phyloP scores from a whole-genome alignment of 75 land plant species.

The Cupressus sempervirens region DNA sequence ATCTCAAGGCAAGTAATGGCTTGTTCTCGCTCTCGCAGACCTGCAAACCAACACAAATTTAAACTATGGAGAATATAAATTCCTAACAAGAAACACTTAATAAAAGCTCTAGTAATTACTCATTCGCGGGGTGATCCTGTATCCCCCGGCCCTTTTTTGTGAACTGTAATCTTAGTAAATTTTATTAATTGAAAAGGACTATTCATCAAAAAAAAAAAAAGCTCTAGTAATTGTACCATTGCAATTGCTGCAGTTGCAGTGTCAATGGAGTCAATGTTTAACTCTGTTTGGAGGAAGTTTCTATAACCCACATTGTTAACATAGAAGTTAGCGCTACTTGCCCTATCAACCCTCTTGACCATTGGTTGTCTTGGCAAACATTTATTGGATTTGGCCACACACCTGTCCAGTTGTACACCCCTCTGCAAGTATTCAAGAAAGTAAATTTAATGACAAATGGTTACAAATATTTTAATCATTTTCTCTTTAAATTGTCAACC shows the following conservation, averaged over 20 bases:
- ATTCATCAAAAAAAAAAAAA: too few relatives aligned
- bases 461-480: too few relatives aligned
- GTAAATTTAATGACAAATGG: too few relatives aligned
- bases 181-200: too few relatives aligned
- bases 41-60: background rate
- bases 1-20: conserved; percentile 48
- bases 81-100: too few relatives aligned
- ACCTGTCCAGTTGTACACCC: background rate
- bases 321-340: background rate
- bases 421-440: too few relatives aligned
- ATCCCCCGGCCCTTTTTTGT: too few relatives aligned
- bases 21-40: conserved; percentile 25
- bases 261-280: background rate
- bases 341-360: background rate
- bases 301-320: background rate
- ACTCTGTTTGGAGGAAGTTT: background rate
- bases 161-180: too few relatives aligned
- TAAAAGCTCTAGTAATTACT: too few relatives aligned
- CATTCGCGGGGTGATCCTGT: too few relatives aligned
- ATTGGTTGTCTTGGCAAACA: background rate
- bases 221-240: background rate
- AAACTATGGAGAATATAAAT: too few relatives aligned
- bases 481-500: too few relatives aligned
- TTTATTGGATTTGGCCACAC: background rate
- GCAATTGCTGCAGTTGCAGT: background rate